These are phyloP conservation scores for Diplodia corticola DNA, from an alignment of 2,329 filamentous ascomycete genomes.

Conservation along the genomic window DNA sequence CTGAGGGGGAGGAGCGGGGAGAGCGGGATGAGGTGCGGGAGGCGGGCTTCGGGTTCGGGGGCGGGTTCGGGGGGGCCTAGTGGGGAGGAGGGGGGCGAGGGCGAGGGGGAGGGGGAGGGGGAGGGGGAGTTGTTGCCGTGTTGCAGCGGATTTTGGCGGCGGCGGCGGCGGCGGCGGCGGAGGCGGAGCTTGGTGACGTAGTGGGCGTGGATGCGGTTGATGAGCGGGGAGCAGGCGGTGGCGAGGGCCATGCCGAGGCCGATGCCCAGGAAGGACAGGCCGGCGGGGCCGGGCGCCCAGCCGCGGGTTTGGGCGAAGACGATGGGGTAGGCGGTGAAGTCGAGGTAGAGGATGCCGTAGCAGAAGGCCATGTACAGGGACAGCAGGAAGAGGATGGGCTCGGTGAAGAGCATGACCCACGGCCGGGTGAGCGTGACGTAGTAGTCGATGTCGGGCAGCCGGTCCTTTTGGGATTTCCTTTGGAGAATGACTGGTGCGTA, in stretches of 20 bases:
- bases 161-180: too few species aligned
- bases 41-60: constrained; percentile 81
- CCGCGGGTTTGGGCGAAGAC: constrained; percentile 76
- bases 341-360: constrained; percentile 85
- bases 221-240: constrained; percentile 57
- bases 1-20: constrained; percentile 72
- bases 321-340: constrained; percentile 87
- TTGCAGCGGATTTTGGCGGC: too few species aligned
- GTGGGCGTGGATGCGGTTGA: constrained; percentile 73
- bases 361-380: constrained; percentile 63
- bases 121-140: background rate
- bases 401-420: constrained; percentile 54
- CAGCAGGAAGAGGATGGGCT: constrained; percentile 71
- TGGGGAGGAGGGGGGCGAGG: too few species aligned
- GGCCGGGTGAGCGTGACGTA: constrained; percentile 26
- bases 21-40: constrained; percentile 76
- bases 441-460: constrained; percentile 19
- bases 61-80: too few species aligned
- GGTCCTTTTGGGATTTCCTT: background rate
- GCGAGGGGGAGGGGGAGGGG: too few species aligned
- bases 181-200: constrained; percentile 61
- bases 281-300: constrained; percentile 71
- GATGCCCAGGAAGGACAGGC: constrained; percentile 76
- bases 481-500: constrained; percentile 60
- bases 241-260: constrained; percentile 53